Conservation (phyloP, 2,329 filamentous ascomycete genomes). For the Madurella mycetomatis region DNA sequence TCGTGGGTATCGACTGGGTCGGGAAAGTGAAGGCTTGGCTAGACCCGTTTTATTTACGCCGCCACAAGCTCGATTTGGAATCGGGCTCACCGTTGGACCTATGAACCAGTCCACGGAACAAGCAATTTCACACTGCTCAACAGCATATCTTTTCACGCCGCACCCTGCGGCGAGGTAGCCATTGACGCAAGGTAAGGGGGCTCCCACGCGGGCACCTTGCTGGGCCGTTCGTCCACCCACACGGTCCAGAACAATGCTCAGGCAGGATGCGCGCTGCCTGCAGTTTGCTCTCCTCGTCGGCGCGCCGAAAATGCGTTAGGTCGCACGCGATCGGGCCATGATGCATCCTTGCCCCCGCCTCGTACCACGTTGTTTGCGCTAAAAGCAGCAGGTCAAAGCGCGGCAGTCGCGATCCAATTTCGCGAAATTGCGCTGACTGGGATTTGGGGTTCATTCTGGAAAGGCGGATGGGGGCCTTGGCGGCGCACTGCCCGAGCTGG, state of each 20-base stretch:
- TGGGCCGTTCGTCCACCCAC: too few species aligned
- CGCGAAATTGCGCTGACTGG: conserved; percentile 14
- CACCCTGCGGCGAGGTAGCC: too few species aligned
- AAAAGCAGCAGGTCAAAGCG: conserved; percentile 10
- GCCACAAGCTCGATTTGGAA: neutral
- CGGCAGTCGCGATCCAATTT: conserved; percentile 11
- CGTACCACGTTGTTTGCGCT: neutral
- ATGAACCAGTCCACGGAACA: too few species aligned
- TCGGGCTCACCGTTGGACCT: neutral
- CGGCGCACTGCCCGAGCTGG: conserved; percentile 3
- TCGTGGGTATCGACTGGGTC: neutral
- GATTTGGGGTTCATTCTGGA: conserved; percentile 9
- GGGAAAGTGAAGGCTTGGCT: conserved; percentile 8
- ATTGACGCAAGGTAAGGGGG: too few species aligned
- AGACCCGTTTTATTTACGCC: neutral
- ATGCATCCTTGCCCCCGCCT: neutral
- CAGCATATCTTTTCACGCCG: too few species aligned
- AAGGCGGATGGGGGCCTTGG: conserved; percentile 4
- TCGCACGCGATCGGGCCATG: neutral
- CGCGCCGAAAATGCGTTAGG: too few species aligned
- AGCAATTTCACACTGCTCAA: too few species aligned
- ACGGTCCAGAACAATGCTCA: too few species aligned
- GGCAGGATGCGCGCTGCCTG: too few species aligned
- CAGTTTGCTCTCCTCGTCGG: too few species aligned
- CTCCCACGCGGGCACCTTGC: too few species aligned